Evolutionary conservation across 495 filamentous ascomycete species (phyloP), one percentile per base, ranked within the genome.

Genomic region (Annulohypoxylon nitens): DNA sequence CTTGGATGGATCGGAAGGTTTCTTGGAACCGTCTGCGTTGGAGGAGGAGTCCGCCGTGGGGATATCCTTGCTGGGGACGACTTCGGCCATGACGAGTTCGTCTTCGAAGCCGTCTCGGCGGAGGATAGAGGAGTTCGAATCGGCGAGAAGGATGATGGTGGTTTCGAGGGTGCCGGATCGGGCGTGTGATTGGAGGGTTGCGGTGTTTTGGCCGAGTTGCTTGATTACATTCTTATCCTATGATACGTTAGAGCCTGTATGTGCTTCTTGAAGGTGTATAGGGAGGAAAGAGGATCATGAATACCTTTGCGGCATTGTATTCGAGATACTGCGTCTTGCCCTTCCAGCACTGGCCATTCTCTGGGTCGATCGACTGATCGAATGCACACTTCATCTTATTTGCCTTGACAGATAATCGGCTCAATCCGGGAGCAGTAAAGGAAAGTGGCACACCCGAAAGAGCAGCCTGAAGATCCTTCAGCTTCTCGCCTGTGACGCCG

Each of bases 271-370:
- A 12, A 5, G 11, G 25, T 51, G 8, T 2, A 51, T 6, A 10
- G 18, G 0, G 6, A 33, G 12, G 14, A 20, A 25, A 37, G 12
- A 8, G 41, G 33, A 39, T 8, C 2, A 41, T 14, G 14, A 58
- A 14, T 69, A 86, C 84, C 79, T 81, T 82, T 25, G 75, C 57
- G 3, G 76, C 63, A 69, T 86, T 80, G 59, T 82, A 85, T 60
- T 79, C 79, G 34, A 85, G 78, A 41, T 85, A 83, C 12, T 82
- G 78, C 5, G 81, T 79, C 36, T 78, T 71, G 34, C 81, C 84
- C 33, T 77, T 76, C 84, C 85, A 86, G 77, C 86, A 88, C 47
- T 76, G 73, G 11, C 53, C 37, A 36, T 83, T 74, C 25, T 77
- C 75, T 2, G 83, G 82, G 65, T 88, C 82, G 65, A 86, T 79